Base-by-base conservation (phyloP, 495 filamentous ascomycete genomes). In the Cenococcum geophilum region DNA sequence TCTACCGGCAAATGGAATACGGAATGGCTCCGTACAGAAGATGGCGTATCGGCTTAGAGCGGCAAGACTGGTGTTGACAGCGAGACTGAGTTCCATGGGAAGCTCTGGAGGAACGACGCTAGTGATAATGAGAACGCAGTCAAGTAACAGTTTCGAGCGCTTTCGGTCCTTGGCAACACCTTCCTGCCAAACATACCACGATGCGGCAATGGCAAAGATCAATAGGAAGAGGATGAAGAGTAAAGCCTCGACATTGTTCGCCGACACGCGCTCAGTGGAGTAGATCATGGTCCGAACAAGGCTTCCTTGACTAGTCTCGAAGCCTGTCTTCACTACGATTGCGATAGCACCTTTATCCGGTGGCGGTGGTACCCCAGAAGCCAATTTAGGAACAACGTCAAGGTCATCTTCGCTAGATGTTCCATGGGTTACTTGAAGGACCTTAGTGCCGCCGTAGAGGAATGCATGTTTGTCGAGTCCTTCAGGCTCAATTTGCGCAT, bases 101-200 rank as follows among this genome's bases (percentile, higher is more conserved):
- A 99, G 81, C 71, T 99, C 93, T 8, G 93, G 93, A 20, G 93
- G 93, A 4, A 99, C 93, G 57, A 99, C 93, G 70, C 90, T 96
- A 20, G 93, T 99, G 64, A 97, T 82, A 68, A 99, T 99, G 60
- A 99, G 83, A 67, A 99, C 85, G 75, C 93, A 99, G 74, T 99
- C 93, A 56, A 99, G 83, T 59, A 99, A 82, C 34, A 99, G 82
- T 81, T 99, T 99, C 21, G 91, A 96, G 60, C 93, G 85, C 79
- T 97, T 97, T 68, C 93, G 86, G 72, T 97, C 92, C 76, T 86
- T 87, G 58, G 80, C 75, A 40, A 97, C 92, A 76, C 93, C 93
- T 74, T 99, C 92, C 60, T 91, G 83, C 93, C 93, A 99, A 52
- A 99, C 93, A 72, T 99, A 99, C 93, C 95, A 97, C n/a, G 92